These are phyloP conservation scores for Lipomyces lipofer DNA, from an alignment of 805 yeast genomes.

Conservation along the genomic window DNA sequence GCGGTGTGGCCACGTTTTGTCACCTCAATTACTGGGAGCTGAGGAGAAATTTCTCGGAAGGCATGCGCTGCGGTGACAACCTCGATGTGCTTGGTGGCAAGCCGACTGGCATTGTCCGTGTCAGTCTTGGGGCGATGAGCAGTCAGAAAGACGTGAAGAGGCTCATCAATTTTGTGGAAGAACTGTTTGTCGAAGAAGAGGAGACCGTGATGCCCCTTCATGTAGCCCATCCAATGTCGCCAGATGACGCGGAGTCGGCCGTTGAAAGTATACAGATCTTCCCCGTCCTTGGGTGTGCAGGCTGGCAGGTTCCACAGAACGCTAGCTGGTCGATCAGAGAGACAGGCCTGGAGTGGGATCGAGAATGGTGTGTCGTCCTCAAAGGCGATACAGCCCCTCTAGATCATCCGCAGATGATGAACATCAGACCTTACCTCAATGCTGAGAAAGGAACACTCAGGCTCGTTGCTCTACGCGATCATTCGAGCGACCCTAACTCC, in stretches of 20 bases:
- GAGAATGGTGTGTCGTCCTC: background rate
- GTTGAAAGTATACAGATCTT: background rate
- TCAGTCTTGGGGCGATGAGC: constrained; percentile 4
- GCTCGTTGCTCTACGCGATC: background rate
- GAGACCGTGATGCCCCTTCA: background rate
- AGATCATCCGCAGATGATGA: background rate
- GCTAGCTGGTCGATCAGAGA: background rate
- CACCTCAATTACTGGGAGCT: background rate
- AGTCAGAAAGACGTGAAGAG: background rate
- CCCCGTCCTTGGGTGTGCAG: background rate
- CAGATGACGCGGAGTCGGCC: background rate
- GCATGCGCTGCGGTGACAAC: background rate
- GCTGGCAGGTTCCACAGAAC: background rate
- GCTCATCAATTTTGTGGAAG: background rate
- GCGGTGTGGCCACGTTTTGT: background rate
- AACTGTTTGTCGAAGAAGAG: background rate
- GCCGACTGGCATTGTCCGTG: background rate
- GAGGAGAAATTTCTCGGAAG: background rate
- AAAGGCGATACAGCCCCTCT: background rate
- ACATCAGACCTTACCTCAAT: background rate
- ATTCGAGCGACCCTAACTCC: background rate
- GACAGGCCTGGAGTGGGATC: background rate
- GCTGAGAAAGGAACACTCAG: background rate
- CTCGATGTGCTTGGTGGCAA: background rate
- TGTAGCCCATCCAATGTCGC: background rate